Conservation (phyloP, 140 eudicot genomes). For the Cichorium intybus region DNA sequence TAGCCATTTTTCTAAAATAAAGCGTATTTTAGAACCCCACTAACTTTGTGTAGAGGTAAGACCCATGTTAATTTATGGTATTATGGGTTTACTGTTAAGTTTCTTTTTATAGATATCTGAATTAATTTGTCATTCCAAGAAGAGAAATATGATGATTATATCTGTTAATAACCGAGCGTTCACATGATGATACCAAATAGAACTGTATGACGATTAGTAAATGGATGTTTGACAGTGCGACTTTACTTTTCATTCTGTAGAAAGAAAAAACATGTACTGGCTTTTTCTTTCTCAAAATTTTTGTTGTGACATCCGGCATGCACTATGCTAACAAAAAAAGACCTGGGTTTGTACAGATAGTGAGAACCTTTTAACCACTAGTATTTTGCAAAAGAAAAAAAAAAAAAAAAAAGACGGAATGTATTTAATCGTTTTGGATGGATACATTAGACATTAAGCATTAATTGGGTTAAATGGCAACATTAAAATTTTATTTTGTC, state of each 20-base stretch:
- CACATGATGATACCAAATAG: background rate
- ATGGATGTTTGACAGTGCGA: background rate
- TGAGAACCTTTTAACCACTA: no score
- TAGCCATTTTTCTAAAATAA: slow-evolving; percentile 55
- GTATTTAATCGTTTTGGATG: no score
- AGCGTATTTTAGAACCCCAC: slow-evolving; percentile 17
- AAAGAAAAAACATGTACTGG: background rate
- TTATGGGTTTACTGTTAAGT: background rate
- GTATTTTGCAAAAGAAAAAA: no score
- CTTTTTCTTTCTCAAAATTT: background rate
- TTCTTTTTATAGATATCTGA: background rate
- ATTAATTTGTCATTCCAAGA: background rate
- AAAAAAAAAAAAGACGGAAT: no score
- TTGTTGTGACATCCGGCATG: background rate
- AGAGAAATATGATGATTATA: background rate
- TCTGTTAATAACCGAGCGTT: background rate
- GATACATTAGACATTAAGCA: no score
- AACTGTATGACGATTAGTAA: background rate
- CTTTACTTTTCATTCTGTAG: background rate
- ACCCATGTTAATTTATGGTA: background rate
- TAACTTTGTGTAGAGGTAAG: slow-evolving; percentile 12
- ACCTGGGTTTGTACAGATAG: no score
- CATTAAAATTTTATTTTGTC: no score
- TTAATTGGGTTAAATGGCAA: no score
- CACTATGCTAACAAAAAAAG: no score